A percentile compares a stretch with the other conserved stretches of the same genome.
phyloP scores from a whole-genome alignment of 1,284 basidiomycete genomes.

The Trichosporon asahii region DNA sequence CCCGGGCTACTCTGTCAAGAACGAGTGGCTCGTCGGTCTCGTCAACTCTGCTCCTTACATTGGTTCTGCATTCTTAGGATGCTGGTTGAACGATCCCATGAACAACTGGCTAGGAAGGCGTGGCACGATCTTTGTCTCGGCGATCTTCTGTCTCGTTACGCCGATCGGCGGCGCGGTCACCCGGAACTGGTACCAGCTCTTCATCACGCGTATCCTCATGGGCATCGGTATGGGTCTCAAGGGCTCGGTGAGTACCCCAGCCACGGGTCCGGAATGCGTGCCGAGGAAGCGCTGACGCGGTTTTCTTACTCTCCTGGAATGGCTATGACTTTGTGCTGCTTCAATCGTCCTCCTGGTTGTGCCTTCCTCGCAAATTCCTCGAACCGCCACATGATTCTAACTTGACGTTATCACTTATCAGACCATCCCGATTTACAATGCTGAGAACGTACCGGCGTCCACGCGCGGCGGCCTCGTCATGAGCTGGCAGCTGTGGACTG shows the following conservation, averaged over 20 bases:
- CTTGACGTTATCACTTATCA: neutral
- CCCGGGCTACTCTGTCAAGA: constrained; percentile 51
- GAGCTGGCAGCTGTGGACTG: constrained; percentile 53
- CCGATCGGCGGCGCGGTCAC: constrained; percentile 60
- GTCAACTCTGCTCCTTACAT: constrained; percentile 51
- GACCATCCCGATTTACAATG: constrained; percentile 54
- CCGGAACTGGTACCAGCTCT: constrained; percentile 59
- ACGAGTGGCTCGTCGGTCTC: constrained; percentile 64
- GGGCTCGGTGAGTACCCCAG: constrained; percentile 37
- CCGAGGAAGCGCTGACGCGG: neutral
- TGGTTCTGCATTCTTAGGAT: constrained; percentile 28
- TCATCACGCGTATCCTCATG: constrained; percentile 49
- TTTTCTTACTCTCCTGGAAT: neutral
- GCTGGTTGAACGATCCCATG: constrained; percentile 70
- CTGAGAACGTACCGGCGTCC: constrained; percentile 49
- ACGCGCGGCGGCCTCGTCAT: constrained; percentile 57
- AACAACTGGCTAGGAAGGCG: constrained; percentile 63
- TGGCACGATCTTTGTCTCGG: constrained; percentile 67
- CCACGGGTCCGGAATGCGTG: neutral
- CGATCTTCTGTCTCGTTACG: constrained; percentile 57
- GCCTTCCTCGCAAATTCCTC: neutral
- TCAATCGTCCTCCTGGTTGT: neutral
- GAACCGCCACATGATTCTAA: too few species aligned
- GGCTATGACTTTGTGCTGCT: neutral
- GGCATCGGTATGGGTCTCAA: constrained; percentile 52